Evolutionary conservation across 1,284 basidiomycete genomes (phyloP).

Genomic region (Melampsora americana): DNA sequence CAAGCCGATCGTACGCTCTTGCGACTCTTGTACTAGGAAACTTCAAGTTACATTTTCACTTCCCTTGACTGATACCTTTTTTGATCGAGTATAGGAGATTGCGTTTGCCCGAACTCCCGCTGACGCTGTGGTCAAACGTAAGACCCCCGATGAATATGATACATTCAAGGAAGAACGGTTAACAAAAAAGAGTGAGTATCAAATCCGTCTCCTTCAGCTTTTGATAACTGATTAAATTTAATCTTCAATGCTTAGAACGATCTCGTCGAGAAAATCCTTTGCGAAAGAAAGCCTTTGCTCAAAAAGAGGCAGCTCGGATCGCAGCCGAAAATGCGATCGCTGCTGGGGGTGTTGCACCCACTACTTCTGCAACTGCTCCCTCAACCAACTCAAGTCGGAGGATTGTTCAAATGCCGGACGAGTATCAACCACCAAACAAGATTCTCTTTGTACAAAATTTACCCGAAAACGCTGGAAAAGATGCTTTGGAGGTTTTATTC

Average conservation of each 20-base stretch:
- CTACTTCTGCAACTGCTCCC: constrained; percentile 29
- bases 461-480: constrained; percentile 78
- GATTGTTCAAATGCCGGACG: constrained; percentile 92
- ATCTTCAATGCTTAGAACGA: constrained; percentile 61
- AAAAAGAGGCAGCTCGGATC: constrained; percentile 60
- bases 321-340: constrained; percentile 63
- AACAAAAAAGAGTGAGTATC: constrained; percentile 72
- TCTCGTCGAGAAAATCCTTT: constrained; percentile 54
- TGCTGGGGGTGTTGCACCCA: constrained; percentile 14
- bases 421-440: constrained; percentile 98
- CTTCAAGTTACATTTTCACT: background rate
- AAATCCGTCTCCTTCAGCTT: background rate
- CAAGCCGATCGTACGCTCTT: constrained; percentile 76
- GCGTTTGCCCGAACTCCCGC: constrained; percentile 82
- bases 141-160: constrained; percentile 65
- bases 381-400: constrained; percentile 44
- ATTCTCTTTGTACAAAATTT: constrained; percentile 97
- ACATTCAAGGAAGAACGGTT: constrained; percentile 70
- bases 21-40: constrained; percentile 2
- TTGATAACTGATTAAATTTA: background rate
- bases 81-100: constrained; percentile 67
- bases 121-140: constrained; percentile 75
- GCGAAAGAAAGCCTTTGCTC: constrained; percentile 47
- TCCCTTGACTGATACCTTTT: constrained; percentile 14
- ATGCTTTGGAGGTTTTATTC: constrained; percentile 81